Conservation (phyloP, 768 basidiomycete genomes). For the Rhodotorula babjevae region DNA sequence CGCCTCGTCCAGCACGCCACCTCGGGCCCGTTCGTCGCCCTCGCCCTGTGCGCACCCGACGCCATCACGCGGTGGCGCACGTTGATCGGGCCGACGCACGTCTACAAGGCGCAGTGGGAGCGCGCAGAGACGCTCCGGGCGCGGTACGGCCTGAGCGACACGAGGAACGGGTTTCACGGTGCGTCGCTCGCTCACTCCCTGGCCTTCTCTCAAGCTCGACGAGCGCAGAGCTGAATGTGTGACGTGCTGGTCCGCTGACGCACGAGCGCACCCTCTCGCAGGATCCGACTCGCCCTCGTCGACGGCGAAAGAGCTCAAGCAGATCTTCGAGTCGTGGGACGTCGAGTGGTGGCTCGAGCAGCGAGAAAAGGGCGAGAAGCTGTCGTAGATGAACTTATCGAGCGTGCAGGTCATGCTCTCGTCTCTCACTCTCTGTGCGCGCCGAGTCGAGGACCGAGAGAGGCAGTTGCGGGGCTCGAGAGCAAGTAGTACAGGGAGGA, state of each 20-base stretch:
- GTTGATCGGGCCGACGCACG: constrained; percentile 41
- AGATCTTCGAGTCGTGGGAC: constrained; percentile 40
- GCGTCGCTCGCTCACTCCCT: not conserved
- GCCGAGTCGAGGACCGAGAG: too few species aligned
- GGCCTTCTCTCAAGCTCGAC: too few species aligned
- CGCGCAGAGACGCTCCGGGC: constrained; percentile 33
- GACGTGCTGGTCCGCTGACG: not conserved
- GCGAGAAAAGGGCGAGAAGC: not conserved
- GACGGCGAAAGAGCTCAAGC: constrained; percentile 34
- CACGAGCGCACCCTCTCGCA: not conserved
- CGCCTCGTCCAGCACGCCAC: constrained; percentile 39
- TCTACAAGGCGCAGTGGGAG: constrained; percentile 40
- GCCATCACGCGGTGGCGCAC: constrained; percentile 38
- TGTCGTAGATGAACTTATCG: not conserved
- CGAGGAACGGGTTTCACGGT: constrained; percentile 43
- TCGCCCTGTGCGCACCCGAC: constrained; percentile 36
- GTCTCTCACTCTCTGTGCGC: too few species aligned
- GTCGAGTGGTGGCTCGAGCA: constrained; percentile 23
- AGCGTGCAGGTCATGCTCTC: not conserved
- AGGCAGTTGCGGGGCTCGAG: too few species aligned
- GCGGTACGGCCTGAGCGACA: constrained; percentile 40
- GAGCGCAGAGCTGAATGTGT: too few species aligned
- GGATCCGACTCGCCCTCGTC: constrained; percentile 33
- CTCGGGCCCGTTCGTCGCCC: constrained; percentile 39
- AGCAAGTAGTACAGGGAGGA: too few species aligned